A percentile compares a stretch with the other conserved stretches of the same genome.
Conservation (phyloP, 164 flowering plant species). For the Cinnamomum chago region DNA sequence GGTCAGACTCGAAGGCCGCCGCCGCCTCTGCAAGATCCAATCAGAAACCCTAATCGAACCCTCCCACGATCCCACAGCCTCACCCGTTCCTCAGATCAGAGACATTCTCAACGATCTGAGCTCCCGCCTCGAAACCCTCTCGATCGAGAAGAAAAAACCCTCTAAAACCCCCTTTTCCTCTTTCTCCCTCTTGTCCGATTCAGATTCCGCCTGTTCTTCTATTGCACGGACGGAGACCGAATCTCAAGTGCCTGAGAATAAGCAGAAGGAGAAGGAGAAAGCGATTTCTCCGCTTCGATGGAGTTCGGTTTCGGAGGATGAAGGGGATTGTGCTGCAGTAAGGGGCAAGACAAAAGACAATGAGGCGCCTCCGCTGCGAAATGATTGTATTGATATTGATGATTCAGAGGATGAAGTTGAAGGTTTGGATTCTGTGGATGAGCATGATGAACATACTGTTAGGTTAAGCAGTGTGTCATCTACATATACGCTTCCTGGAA, state of each 20-base stretch:
- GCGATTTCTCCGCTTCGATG: neutral
- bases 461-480: constrained; percentile 35
- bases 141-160: constrained; percentile 50
- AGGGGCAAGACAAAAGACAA: constrained; percentile 20
- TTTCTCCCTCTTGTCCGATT: constrained; percentile 3
- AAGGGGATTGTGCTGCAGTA: constrained; percentile 41
- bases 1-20: constrained; percentile 43
- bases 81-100: constrained; percentile 41
- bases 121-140: constrained; percentile 54
- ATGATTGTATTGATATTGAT: constrained; percentile 12
- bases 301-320: constrained; percentile 19
- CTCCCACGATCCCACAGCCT: constrained; percentile 25
- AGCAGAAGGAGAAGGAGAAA: neutral
- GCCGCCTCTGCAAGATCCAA: constrained; percentile 49
- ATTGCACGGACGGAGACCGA: constrained; percentile 13
- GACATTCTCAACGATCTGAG: constrained; percentile 69
- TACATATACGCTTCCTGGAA: constrained; percentile 49
- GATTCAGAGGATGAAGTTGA: constrained; percentile 17
- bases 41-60: constrained; percentile 2
- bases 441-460: constrained; percentile 28
- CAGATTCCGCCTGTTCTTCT: constrained; percentile 30
- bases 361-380: constrained; percentile 10
- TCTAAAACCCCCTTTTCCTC: neutral
- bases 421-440: constrained; percentile 11
- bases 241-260: constrained; percentile 5